Evolutionary conservation across 208 protist genomes (phyloP).

Genomic region (Angomonas ambiguus): DNA sequence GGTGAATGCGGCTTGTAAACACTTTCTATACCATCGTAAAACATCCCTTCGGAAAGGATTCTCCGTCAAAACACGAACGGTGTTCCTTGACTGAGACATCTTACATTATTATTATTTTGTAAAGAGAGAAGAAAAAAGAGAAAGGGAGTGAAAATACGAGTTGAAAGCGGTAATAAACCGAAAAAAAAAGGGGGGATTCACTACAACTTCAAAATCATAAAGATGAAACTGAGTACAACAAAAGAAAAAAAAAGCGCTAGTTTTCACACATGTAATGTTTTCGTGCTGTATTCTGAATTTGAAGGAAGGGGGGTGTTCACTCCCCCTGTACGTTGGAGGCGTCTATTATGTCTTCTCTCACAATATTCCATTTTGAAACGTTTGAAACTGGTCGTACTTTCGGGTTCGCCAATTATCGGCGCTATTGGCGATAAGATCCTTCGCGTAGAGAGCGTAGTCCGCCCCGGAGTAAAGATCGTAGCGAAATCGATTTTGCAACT

Average conservation of each 20-base stretch:
- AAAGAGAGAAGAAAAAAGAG: slow-evolving; percentile 9
- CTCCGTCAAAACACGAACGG: slow-evolving; percentile 19
- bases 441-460: slow-evolving; percentile 80
- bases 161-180: slow-evolving; percentile 16
- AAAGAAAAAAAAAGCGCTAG: slow-evolving; percentile 3
- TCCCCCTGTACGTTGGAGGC: no score
- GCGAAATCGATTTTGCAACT: slow-evolving; percentile 78
- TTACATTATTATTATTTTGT: not conserved
- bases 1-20: slow-evolving; percentile 72
- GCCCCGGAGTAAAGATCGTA: slow-evolving; percentile 76
- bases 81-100: not conserved
- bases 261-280: no score
- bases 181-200: not conserved
- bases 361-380: slow-evolving; percentile 90
- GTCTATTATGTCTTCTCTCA: slow-evolving; percentile 21
- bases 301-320: not conserved
- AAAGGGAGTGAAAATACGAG: not conserved
- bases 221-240: not conserved
- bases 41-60: slow-evolving; percentile 66
- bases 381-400: slow-evolving; percentile 92
- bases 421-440: slow-evolving; percentile 83
- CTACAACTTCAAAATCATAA: no score
- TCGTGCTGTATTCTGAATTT: not conserved
- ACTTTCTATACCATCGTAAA: slow-evolving; percentile 81
- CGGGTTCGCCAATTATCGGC: slow-evolving; percentile 91